These are phyloP conservation scores for Artemisia annua DNA, from an alignment of 129 eudicot species.

Conservation along the genomic window DNA sequence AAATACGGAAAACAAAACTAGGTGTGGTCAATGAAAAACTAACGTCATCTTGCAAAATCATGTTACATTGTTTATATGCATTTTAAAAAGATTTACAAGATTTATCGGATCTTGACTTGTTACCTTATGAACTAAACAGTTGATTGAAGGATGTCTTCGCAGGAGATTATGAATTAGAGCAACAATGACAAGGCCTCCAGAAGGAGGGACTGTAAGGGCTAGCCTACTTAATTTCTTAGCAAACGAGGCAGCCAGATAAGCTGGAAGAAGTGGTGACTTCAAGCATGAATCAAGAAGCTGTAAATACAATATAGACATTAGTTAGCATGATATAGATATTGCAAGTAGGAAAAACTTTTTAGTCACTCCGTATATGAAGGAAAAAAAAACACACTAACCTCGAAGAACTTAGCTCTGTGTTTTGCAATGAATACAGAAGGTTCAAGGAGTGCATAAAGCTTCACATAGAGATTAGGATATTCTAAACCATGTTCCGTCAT, in stretches of 20 bases:
- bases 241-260: slow-evolving; percentile 87
- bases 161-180: slow-evolving; percentile 87
- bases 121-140: slow-evolving; percentile 86
- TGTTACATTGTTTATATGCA: neutral
- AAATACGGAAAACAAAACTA: no score
- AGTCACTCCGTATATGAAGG: neutral
- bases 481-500: slow-evolving; percentile 93
- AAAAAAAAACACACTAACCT: slow-evolving; percentile 51
- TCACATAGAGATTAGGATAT: slow-evolving; percentile 80
- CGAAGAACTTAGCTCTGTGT: slow-evolving; percentile 82
- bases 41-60: slow-evolving; percentile 8
- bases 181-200: slow-evolving; percentile 69
- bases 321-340: slow-evolving; percentile 8
- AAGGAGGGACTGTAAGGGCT: slow-evolving; percentile 74
- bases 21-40: no score
- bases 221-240: slow-evolving; percentile 92
- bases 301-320: slow-evolving; percentile 9
- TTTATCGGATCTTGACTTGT: neutral
- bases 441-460: slow-evolving; percentile 77
- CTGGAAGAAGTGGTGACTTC: slow-evolving; percentile 95
- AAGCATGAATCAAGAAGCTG: slow-evolving; percentile 95
- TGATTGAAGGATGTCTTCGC: slow-evolving; percentile 88
- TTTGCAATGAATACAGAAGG: slow-evolving; percentile 93
- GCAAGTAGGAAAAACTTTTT: no score
- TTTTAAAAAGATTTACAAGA: neutral